Conservation (phyloP, 768 basidiomycete genomes). For the Termitomyces sp. region DNA sequence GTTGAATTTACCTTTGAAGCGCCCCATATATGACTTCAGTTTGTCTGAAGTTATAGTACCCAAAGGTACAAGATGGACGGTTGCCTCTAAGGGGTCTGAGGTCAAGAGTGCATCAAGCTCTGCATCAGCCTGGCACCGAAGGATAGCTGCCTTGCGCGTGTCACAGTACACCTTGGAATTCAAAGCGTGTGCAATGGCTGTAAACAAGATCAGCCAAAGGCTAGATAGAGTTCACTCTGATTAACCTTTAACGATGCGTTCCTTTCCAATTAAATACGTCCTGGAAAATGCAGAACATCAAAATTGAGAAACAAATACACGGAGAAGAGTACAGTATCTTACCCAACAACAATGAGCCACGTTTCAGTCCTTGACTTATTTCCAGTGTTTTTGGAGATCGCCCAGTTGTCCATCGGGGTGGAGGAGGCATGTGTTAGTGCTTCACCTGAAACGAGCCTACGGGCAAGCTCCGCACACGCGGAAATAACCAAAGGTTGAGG, state of each 20-base stretch:
- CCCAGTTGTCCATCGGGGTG: conserved; percentile 49
- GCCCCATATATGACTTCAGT: conserved; percentile 70
- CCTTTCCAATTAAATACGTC: conserved; percentile 97
- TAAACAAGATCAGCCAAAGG: background rate
- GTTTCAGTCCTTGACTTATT: conserved; percentile 32
- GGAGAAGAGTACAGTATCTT: conserved; percentile 12
- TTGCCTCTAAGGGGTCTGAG: conserved; percentile 65
- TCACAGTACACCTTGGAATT: conserved; percentile 88
- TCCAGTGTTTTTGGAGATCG: conserved; percentile 28
- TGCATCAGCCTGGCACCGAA: conserved; percentile 80
- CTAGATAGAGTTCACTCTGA: background rate
- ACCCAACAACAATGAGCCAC: conserved; percentile 72
- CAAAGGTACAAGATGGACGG: conserved; percentile 85
- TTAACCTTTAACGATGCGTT: conserved; percentile 91
- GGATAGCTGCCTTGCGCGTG: conserved; percentile 71
- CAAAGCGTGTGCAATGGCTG: conserved; percentile 83
- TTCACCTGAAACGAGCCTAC: conserved; percentile 44
- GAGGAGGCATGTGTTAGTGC: conserved; percentile 20
- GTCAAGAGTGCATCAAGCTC: conserved; percentile 80
- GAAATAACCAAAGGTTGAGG: conserved; percentile 92
- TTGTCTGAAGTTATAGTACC: conserved; percentile 69
- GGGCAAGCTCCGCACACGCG: conserved; percentile 84
- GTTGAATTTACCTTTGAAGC: conserved; percentile 66
- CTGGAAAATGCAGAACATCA: conserved; percentile 29
- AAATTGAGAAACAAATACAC: background rate